Base-by-base conservation (phyloP, 345 rosid genomes). In the Adansonia digitata region DNA sequence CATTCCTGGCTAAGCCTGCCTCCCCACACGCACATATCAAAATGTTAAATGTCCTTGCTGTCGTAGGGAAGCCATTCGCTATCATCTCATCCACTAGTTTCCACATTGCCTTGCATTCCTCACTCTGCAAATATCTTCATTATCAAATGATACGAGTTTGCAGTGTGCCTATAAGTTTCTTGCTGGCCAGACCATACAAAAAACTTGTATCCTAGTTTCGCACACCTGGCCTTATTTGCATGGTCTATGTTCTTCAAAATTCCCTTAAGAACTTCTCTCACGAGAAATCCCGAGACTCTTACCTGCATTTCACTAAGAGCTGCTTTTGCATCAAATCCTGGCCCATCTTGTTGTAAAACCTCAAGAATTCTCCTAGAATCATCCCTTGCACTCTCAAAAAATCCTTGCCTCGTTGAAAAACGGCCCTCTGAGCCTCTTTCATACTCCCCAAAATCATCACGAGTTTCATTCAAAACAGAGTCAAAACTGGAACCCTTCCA, bases 41-140 rank as follows among this genome's bases (percentile, higher is more conserved):
- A 56, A 91, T 83, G 78, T 92, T 92, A 79, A 94, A 91, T 11
- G 94, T 94, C 75, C 88, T 85, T 3, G 97, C 97, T 5, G 98
- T 91, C 12, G 87, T 82, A 39, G 89, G 91, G 59, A 83, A 83
- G 2, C 97, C 91, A 9, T 88, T 90, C 75, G 87, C 84, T 35
- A 82, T 82, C 98, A 92, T 94, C 83, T 92, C 97, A 80, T 92
- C 97, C 2, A 86, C 88, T 52, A 92, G 79, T 78, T 92, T 88
- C 97, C 97, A 89, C 94, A 94, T 94, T 69, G 97, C 92, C 91
- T 82, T 89, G 73, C 77, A 90, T 85, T 91, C 97, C 15, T 86
- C 92, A 65, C 20, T 88, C 88, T 2, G 97, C 89, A 80, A 88
- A 85, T 77, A 91, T 88, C 82, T 91, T 87, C 97, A 94, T 87